These are phyloP conservation scores for Rhodotorula mucilaginosa DNA, from an alignment of 1,284 basidiomycete genomes.

Conservation along the genomic window DNA sequence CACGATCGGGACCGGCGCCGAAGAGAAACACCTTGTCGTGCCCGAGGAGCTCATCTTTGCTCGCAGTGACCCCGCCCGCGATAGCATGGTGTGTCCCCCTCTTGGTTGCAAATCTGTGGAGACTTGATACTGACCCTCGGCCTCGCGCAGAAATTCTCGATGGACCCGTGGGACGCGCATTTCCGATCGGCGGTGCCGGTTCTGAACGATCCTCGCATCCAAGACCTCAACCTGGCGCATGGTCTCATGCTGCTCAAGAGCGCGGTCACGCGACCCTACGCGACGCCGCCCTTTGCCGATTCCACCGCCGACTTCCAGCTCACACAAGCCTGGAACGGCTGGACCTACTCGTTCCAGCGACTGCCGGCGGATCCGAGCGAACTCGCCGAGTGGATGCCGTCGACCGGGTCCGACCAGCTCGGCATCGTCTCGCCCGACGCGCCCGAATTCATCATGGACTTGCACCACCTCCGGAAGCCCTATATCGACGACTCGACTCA, in stretches of 20 bases:
- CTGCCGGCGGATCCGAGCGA: neutral
- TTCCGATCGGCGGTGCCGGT: conserved; percentile 34
- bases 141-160: conserved; percentile 39
- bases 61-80: conserved; percentile 26
- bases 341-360: conserved; percentile 36
- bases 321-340: conserved; percentile 37
- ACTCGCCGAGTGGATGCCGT: conserved; percentile 1
- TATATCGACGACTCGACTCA: conserved; percentile 24
- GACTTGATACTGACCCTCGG: neutral
- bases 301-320: conserved; percentile 34
- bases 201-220: conserved; percentile 33
- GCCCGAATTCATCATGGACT: conserved; percentile 19
- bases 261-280: conserved; percentile 9
- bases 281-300: conserved; percentile 23
- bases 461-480: conserved; percentile 9
- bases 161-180: conserved; percentile 38
- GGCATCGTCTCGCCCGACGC: conserved; percentile 8
- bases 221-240: conserved; percentile 33
- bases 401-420: conserved; percentile 3
- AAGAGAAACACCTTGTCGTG: conserved; percentile 18
- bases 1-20: neutral
- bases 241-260: conserved; percentile 33
- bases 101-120: too few relatives aligned
- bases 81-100: conserved; percentile 29
- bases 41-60: conserved; percentile 37